Conservation (phyloP, 352 stramenopile genomes). For the Pythium vanterpoolii region DNA sequence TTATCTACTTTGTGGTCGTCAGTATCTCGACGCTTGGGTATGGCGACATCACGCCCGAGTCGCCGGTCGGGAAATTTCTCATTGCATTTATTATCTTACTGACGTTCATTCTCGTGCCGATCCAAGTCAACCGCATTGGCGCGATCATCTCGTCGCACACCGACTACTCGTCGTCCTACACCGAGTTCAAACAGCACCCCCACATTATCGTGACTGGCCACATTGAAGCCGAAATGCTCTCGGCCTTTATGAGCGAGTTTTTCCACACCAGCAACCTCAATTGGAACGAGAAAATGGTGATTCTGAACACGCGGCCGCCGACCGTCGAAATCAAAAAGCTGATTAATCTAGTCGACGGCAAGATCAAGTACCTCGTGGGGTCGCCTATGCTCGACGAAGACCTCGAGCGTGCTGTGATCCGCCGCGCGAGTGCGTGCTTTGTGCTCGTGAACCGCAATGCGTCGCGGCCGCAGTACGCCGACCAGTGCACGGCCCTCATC, state of each 20-base stretch:
- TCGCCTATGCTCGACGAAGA: slow-evolving; percentile 79
- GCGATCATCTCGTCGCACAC: slow-evolving; percentile 77
- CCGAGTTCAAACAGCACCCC: slow-evolving; percentile 64
- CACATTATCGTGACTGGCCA: slow-evolving; percentile 75
- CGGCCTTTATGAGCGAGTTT: slow-evolving; percentile 77
- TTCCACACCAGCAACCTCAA: slow-evolving; percentile 85
- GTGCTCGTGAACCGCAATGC: slow-evolving; percentile 65
- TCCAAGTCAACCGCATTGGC: slow-evolving; percentile 74
- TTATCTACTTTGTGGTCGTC: slow-evolving; percentile 83
- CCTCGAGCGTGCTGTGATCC: slow-evolving; percentile 52
- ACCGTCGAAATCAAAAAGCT: slow-evolving; percentile 69
- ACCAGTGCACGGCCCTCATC: slow-evolving; percentile 69
- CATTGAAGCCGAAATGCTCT: slow-evolving; percentile 58
- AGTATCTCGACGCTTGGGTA: slow-evolving; percentile 86
- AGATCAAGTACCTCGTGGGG: slow-evolving; percentile 82
- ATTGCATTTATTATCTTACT: slow-evolving; percentile 82
- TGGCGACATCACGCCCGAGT: slow-evolving; percentile 71
- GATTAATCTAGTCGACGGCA: slow-evolving; percentile 68
- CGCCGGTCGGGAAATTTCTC: slow-evolving; percentile 62
- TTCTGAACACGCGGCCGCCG: slow-evolving; percentile 62
- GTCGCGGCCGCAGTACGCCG: slow-evolving; percentile 47
- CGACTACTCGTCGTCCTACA: slow-evolving; percentile 75
- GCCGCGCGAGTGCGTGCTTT: slow-evolving; percentile 55
- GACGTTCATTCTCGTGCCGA: slow-evolving; percentile 78
- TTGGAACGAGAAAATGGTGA: slow-evolving; percentile 80